Evolutionary conservation across 2,329 filamentous ascomycete genomes (phyloP), one percentile per base, ranked within the genome.

Genomic region (Colletotrichum caudatum): DNA sequence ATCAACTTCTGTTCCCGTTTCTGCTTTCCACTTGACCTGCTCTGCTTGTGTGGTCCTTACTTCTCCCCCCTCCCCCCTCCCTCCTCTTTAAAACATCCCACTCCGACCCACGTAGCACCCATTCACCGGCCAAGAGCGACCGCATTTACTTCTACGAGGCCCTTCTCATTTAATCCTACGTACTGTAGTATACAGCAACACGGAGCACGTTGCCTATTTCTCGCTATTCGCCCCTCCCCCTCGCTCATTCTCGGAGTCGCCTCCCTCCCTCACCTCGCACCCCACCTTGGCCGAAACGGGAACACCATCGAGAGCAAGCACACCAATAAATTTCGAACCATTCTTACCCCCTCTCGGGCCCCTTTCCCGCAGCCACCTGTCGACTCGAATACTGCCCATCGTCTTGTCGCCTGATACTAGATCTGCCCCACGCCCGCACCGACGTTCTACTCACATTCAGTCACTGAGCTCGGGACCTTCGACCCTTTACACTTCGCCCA

Each of bases 201-300:
- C 69, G 69, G 69, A 72, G 69, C 65, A 69, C 65, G 59, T 60
- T 72, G 54, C 65, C 66, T 69, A 60, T 64, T 69, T 69, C 46
- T 54, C 64, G 53, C 59, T 64, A 54, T 60, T 44, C 26, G 33
- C 56, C 69, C 65, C 69, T 64, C 39, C 53, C 65, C 65, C 54
- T 72, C 60, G 54, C 39, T 48, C 46, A 46, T 56, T 54, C 66
- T 69, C 69, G 54, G 69, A 64, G 69, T 72, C 65, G 69, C 65
- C 65, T 69, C 69, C 69, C 69, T 71, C 64, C 65, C 58, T 62
- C 54, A 64, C 65, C 65, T 39, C 68, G 46, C 44, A 72, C 69
- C 69, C 69, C 69, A 72, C 69, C 69, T 64, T 69, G 66, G 69
- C 69, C 69, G 69, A 72, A 72, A 72, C 69, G 66, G 69, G 69